Base-by-base conservation (phyloP, 1,284 basidiomycete genomes). In the Cutaneotrichosporon dermatis region DNA sequence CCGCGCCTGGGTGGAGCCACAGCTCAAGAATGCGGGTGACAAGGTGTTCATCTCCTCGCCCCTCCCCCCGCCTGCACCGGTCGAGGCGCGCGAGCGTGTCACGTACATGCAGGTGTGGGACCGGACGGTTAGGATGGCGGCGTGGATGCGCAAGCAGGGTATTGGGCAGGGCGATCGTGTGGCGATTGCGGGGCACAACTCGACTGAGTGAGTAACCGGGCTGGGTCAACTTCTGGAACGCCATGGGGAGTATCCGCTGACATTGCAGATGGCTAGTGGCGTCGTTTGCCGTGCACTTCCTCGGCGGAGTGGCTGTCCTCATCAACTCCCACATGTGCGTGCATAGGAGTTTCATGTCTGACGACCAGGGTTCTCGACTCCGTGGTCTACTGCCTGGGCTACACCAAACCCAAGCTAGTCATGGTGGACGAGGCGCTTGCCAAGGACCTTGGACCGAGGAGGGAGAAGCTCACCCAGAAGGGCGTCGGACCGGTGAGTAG, bases 351-450 rank as follows among this genome's bases (percentile, higher is more conserved):
- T 25, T 25, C 25, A 25, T 25, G 25, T 25, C 51, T 53, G 25
- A 53, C 51, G 25, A 16, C 25, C 33, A 60, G 44, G 15, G 45
- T 15, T 4, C 41, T 48, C 45, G 66, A 70, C 39, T 54, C 55
- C n/a, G 55, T 59, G 11, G 50, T 69, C 6, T 69, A 72, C 56
- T 70, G 69, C 45, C 58, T 76, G 7, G 54, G 51, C 1, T 61
- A 68, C 39, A 66, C 66, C 0, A 36, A 57, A 13, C 71, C 75
- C 6, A 57, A 61, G 35, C 39, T 75, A 3, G 61, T 75, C 1
- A 60, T 75, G 12, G 55, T 72, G 15, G 73, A 76, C 57, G 63
- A 59, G 37, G 68, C 66, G 12, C 49, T 65, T 13, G 68, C 68
- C 3, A 62, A 67, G 40, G 46, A 66, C 0, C 56, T 74, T 4